phyloP scores from a whole-genome alignment of 495 filamentous ascomycete species.

The Lophiotrema nucula region DNA sequence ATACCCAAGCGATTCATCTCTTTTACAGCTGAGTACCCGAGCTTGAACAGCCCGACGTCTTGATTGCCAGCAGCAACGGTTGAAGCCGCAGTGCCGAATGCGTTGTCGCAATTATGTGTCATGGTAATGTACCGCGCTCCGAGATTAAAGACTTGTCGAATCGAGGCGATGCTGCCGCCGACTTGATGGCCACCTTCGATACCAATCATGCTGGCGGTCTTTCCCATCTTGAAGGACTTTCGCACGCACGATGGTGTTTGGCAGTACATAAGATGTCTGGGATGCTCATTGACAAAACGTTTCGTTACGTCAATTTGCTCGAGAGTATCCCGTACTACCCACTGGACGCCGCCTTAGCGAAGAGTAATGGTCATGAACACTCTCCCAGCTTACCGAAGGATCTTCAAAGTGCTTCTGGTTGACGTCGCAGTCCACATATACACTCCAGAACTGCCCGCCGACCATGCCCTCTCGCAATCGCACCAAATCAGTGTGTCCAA shows the following conservation, averaged over 20 bases:
- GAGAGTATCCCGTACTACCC: slow-evolving; percentile 38
- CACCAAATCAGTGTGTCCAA: slow-evolving; percentile 33
- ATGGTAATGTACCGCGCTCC: neutral
- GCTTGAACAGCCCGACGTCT: slow-evolving; percentile 4
- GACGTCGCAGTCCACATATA: slow-evolving; percentile 30
- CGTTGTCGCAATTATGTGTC: slow-evolving; percentile 12
- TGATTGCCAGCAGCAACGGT: neutral
- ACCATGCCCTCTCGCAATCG: slow-evolving; percentile 1
- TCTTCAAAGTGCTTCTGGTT: slow-evolving; percentile 3
- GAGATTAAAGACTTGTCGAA: slow-evolving; percentile 2
- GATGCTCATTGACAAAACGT: slow-evolving; percentile 33
- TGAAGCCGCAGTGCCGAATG: neutral
- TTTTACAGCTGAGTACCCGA: neutral
- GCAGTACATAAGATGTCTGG: slow-evolving; percentile 31
- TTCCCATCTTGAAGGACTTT: slow-evolving; percentile 30
- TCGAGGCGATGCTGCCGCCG: neutral
- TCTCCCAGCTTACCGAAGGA: neutral
- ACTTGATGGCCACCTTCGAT: slow-evolving; percentile 33
- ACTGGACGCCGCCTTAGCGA: too few species aligned
- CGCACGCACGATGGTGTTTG: slow-evolving; percentile 27
- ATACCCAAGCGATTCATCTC: slow-evolving; percentile 21
- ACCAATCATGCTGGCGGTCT: slow-evolving; percentile 39
- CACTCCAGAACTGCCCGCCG: slow-evolving; percentile 44
- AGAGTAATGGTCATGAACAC: too few species aligned
- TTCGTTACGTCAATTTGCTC: slow-evolving; percentile 42